A percentile compares a stretch with the other conserved stretches of the same genome.
These are phyloP conservation scores for Mucor irregularis DNA, from an alignment of 371 early-diverging fungal species.

Conservation along the genomic window DNA sequence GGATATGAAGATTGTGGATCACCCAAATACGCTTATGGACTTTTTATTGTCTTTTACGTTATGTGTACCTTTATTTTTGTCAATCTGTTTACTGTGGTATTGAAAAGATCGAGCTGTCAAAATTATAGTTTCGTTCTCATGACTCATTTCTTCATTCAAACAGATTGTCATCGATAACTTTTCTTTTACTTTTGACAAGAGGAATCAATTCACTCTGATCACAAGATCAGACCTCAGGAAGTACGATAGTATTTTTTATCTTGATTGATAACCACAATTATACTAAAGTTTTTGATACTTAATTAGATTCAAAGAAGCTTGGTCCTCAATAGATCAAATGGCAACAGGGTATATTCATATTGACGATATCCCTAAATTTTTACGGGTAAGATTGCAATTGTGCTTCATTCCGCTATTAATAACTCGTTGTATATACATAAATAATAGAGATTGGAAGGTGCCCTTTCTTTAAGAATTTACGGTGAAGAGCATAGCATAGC, in stretches of 20 bases:
- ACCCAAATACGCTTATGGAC: constrained; percentile 32
- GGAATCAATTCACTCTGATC: constrained; percentile 49
- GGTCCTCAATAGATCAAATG: constrained; percentile 47
- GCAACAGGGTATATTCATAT: constrained; percentile 52
- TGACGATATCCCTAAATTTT: constrained; percentile 40
- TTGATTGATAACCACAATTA: too few relatives aligned
- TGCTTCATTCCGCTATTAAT: neutral
- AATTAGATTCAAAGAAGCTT: constrained; percentile 49
- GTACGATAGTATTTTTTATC: constrained; percentile 17
- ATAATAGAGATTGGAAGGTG: constrained; percentile 46
- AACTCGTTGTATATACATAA: too few relatives aligned
- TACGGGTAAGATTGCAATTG: constrained; percentile 26
- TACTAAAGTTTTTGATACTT: neutral
- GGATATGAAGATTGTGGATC: constrained; percentile 51
- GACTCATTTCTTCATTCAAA: neutral
- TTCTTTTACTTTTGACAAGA: constrained; percentile 55
- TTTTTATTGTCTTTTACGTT: constrained; percentile 53
- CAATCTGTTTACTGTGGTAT: constrained; percentile 57
- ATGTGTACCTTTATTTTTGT: constrained; percentile 58
- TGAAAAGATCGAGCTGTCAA: too few relatives aligned
- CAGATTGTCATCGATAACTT: constrained; percentile 58
- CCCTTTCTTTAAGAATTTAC: constrained; percentile 44
- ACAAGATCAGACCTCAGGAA: constrained; percentile 48
- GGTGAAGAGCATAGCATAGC: constrained; percentile 36
- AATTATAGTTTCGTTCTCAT: neutral